phyloP scores from a whole-genome alignment of 1,139 yeast genomes.

The Saccharomyces uvarum region DNA sequence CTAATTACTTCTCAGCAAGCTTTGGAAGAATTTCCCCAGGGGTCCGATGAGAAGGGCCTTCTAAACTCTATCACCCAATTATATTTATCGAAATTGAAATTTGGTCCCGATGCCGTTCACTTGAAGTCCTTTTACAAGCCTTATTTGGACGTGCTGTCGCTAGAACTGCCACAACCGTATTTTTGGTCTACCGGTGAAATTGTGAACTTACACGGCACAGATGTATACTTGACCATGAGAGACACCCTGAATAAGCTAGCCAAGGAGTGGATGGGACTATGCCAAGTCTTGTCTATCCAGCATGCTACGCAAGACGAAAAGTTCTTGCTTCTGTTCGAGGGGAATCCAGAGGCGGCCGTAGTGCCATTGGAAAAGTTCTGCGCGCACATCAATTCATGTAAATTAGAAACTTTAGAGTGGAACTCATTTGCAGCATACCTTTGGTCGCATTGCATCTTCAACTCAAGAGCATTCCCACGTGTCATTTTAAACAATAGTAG shows the following conservation, averaged over 20 bases:
- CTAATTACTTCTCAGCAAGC: slow-evolving; percentile 42
- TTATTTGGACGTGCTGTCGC: slow-evolving; percentile 57
- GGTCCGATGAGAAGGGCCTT: slow-evolving; percentile 8
- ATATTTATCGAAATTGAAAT: slow-evolving; percentile 39
- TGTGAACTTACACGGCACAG: slow-evolving; percentile 53
- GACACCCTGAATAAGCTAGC: slow-evolving; percentile 27
- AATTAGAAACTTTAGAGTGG: slow-evolving; percentile 35
- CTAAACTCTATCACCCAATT: slow-evolving; percentile 44
- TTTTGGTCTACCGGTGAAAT: slow-evolving; percentile 53
- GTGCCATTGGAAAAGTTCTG: slow-evolving; percentile 2
- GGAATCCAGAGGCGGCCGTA: slow-evolving; percentile 8
- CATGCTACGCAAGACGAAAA: slow-evolving; percentile 6
- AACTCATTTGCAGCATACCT: slow-evolving; percentile 55
- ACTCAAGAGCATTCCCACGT: slow-evolving; percentile 75
- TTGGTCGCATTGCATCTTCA: slow-evolving; percentile 67
- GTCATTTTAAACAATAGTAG: slow-evolving; percentile 35
- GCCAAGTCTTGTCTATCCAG: slow-evolving; percentile 7
- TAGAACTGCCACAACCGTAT: slow-evolving; percentile 49
- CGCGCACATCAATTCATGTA: neutral
- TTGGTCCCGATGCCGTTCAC: slow-evolving; percentile 17
- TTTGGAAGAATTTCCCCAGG: slow-evolving; percentile 31
- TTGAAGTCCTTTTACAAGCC: slow-evolving; percentile 35
- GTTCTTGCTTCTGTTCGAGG: slow-evolving; percentile 3
- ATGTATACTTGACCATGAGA: slow-evolving; percentile 36
- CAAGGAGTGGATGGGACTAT: slow-evolving; percentile 26